These are phyloP conservation scores for Cladorrhinum sp. DNA, from an alignment of 2,329 filamentous ascomycete species.

Conservation along the genomic window DNA sequence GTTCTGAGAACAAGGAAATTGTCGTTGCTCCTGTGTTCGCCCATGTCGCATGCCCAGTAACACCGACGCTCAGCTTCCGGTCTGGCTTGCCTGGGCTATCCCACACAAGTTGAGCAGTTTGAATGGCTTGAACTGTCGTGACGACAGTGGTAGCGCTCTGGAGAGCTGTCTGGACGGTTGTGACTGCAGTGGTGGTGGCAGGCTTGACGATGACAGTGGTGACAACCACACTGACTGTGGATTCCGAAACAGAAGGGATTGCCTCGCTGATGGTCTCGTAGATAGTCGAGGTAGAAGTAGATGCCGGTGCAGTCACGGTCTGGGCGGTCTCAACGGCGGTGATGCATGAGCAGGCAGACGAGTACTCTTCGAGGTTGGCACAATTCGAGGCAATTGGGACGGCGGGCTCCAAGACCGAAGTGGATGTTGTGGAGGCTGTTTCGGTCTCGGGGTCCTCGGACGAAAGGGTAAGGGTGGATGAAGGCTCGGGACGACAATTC, in stretches of 20 bases:
- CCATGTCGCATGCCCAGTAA: background rate
- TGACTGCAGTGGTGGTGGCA: background rate
- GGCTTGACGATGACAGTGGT: slow-evolving; percentile 3
- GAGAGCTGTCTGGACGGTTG: background rate
- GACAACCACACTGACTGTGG: background rate
- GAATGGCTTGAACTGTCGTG: background rate
- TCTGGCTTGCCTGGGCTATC: background rate
- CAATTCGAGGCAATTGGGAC: background rate
- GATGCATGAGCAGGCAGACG: slow-evolving; percentile 7
- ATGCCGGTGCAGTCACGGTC: background rate
- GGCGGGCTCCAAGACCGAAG: too few relatives aligned
- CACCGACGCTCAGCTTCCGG: too few relatives aligned
- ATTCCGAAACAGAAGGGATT: background rate
- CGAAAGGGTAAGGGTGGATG: background rate
- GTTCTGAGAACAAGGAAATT: too few relatives aligned
- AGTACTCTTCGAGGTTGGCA: slow-evolving; percentile 2
- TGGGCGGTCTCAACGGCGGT: background rate
- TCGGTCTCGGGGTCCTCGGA: too few relatives aligned
- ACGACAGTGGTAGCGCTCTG: background rate
- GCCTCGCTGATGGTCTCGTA: slow-evolving; percentile 2
- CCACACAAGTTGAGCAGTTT: background rate
- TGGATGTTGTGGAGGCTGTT: background rate
- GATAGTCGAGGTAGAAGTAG: background rate
- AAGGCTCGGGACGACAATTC: background rate
- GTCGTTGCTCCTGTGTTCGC: background rate